These are phyloP conservation scores for Incumbomyces lentus DNA, from an alignment of 2,329 filamentous ascomycete genomes.

Conservation along the genomic window DNA sequence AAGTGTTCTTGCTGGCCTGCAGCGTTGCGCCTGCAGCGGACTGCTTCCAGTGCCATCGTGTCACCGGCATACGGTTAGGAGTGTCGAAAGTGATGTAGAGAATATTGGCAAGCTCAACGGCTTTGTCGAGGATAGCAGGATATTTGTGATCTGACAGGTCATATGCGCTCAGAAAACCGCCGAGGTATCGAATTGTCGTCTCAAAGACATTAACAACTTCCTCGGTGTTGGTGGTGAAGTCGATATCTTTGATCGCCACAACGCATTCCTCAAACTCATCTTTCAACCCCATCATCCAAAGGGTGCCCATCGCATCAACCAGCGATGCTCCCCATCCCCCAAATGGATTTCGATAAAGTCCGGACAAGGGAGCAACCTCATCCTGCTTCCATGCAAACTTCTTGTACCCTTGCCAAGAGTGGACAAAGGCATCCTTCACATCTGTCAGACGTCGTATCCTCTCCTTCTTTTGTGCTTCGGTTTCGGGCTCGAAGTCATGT, in stretches of 20 bases:
- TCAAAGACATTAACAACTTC: slow-evolving; percentile 29
- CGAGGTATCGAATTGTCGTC: slow-evolving; percentile 31
- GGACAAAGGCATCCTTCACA: slow-evolving; percentile 43
- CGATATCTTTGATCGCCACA: slow-evolving; percentile 46
- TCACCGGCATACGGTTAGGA: slow-evolving; percentile 52
- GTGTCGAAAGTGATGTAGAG: slow-evolving; percentile 36
- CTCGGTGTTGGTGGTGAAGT: slow-evolving; percentile 46
- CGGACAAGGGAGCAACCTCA: slow-evolving; percentile 50
- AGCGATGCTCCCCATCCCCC: slow-evolving; percentile 59
- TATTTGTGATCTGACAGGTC: slow-evolving; percentile 41
- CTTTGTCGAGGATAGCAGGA: slow-evolving; percentile 28
- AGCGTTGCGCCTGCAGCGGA: slow-evolving; percentile 23
- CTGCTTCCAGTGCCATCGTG: slow-evolving; percentile 46
- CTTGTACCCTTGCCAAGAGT: slow-evolving; percentile 52
- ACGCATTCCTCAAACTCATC: slow-evolving; percentile 57
- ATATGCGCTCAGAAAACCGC: slow-evolving; percentile 29
- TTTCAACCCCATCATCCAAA: slow-evolving; percentile 61
- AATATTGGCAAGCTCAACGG: slow-evolving; percentile 33
- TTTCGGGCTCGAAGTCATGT: slow-evolving; percentile 17
- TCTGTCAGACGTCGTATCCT: slow-evolving; percentile 29
- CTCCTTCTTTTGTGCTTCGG: slow-evolving; percentile 8
- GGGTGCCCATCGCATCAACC: slow-evolving; percentile 58
- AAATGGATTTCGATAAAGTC: slow-evolving; percentile 45
- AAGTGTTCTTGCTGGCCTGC: slow-evolving; percentile 16
- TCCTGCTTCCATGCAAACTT: slow-evolving; percentile 54